phyloP scores from a whole-genome alignment of 495 filamentous ascomycete species.

The Hypoxylon subgilvum region DNA sequence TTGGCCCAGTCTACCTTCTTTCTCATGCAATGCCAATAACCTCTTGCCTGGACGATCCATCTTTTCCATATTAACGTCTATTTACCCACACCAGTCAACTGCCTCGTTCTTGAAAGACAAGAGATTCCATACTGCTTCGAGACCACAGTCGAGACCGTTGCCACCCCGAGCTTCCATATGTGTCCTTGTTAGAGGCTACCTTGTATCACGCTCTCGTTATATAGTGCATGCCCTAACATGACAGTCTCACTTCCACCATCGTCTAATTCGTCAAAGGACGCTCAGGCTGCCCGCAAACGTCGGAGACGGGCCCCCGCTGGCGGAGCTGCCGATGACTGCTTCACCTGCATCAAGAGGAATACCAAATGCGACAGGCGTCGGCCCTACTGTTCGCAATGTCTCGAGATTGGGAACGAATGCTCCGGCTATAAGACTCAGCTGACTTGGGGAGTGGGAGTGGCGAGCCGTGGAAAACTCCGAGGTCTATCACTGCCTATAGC shows the following conservation, averaged over 20 bases:
- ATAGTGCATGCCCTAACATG: conserved; percentile 46
- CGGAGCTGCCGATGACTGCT: conserved; percentile 94
- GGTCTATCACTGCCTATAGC: conserved; percentile 86
- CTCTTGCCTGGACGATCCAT: conserved; percentile 43
- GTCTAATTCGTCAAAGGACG: conserved; percentile 47
- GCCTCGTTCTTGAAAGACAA: conserved; percentile 42
- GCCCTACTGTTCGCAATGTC: conserved; percentile 94
- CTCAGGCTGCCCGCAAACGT: conserved; percentile 70
- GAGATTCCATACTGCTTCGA: conserved; percentile 47
- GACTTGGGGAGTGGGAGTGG: conserved; percentile 97
- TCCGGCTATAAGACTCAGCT: conserved; percentile 96
- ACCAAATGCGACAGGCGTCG: conserved; percentile 88
- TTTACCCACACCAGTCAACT: conserved; percentile 55
- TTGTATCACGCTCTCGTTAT: conserved; percentile 30
- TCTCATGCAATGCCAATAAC: conserved; percentile 43
- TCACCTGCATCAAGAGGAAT: conserved; percentile 83
- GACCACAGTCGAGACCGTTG: conserved; percentile 37
- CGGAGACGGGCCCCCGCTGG: conserved; percentile 86
- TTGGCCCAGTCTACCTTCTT: conserved; percentile 34
- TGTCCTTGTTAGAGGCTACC: conserved; percentile 37
- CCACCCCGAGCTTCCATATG: conserved; percentile 40
- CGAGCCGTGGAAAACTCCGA: conserved; percentile 92
- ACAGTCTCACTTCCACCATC: conserved; percentile 53
- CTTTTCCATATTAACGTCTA: conserved; percentile 53
- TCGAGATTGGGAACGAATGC: conserved; percentile 90